A percentile compares a stretch with the other conserved stretches of the same genome.
These are phyloP conservation scores for Apiosordaria backusii DNA, from an alignment of 495 filamentous ascomycete genomes.

Conservation along the genomic window DNA sequence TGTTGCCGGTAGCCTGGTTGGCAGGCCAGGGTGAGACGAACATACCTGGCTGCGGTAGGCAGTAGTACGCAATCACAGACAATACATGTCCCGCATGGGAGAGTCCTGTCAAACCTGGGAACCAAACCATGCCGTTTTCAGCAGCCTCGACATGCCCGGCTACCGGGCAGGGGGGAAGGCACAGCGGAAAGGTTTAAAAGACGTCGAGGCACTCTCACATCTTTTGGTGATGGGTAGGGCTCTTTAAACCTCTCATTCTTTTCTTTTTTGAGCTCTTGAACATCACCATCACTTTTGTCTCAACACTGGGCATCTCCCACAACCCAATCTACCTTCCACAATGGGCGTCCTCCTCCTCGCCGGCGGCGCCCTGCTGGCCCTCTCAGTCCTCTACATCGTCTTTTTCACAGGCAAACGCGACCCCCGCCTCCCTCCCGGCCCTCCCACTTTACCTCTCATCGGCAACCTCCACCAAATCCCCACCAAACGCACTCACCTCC, in stretches of 20 bases:
- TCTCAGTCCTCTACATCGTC: conserved; percentile 18
- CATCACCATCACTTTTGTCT: background rate
- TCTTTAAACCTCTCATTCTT: background rate
- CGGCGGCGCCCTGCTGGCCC: conserved; percentile 14
- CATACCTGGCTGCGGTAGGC: background rate
- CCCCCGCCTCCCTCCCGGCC: conserved; percentile 23
- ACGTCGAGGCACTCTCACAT: background rate
- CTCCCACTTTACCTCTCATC: conserved; percentile 27
- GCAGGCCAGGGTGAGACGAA: background rate
- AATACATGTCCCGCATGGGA: background rate
- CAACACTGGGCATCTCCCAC: background rate
- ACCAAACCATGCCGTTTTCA: background rate
- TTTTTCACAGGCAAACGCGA: conserved; percentile 15
- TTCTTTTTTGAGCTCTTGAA: background rate
- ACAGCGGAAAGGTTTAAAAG: background rate
- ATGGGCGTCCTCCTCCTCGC: conserved; percentile 13
- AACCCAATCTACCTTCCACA: background rate
- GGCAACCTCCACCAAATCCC: conserved; percentile 35
- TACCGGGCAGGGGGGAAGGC: background rate
- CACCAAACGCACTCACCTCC: conserved; percentile 20
- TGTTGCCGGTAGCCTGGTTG: background rate
- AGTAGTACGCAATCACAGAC: background rate
- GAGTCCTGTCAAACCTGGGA: background rate
- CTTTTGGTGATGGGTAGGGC: background rate
- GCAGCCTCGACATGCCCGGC: background rate